A percentile compares a stretch with the other conserved stretches of the same genome.
Evolutionary conservation across 2,329 filamentous ascomycete species (phyloP).

Genomic region (Diplodia corticola): DNA sequence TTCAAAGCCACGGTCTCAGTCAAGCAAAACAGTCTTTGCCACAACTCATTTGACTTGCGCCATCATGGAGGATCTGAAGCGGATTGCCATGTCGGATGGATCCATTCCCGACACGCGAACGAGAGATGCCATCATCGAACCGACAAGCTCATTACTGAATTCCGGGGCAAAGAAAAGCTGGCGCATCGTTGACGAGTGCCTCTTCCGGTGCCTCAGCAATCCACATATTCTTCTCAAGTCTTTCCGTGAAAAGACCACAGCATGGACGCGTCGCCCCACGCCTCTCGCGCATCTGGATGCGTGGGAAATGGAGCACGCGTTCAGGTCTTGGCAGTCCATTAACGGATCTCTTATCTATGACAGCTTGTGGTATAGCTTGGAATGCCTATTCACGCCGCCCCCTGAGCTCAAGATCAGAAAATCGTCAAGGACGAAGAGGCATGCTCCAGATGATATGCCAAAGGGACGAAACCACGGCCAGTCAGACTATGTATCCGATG

Average conservation of each 20-base stretch:
- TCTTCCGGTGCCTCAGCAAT: constrained; percentile 15
- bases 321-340: constrained; percentile 36
- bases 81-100: constrained; percentile 23
- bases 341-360: constrained; percentile 41
- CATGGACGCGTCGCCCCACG: not conserved
- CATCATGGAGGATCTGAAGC: constrained; percentile 35
- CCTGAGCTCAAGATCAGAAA: constrained; percentile 31
- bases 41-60: constrained; percentile 32
- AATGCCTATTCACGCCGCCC: constrained; percentile 38
- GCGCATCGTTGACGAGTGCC: constrained; percentile 15
- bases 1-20: not conserved
- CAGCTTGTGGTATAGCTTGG: constrained; percentile 36
- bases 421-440: not conserved
- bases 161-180: not conserved
- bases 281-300: constrained; percentile 31
- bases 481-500: constrained; percentile 25
- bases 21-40: constrained; percentile 20
- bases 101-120: constrained; percentile 9
- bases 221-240: constrained; percentile 7
- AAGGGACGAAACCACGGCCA: not conserved
- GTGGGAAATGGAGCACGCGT: constrained; percentile 32
- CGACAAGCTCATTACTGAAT: not conserved
- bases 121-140: constrained; percentile 12
- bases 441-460: not conserved
- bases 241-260: constrained; percentile 9